A percentile compares a stretch with the other conserved stretches of the same genome.
Conservation (phyloP, 768 basidiomycete genomes). For the Mycena maculata region DNA sequence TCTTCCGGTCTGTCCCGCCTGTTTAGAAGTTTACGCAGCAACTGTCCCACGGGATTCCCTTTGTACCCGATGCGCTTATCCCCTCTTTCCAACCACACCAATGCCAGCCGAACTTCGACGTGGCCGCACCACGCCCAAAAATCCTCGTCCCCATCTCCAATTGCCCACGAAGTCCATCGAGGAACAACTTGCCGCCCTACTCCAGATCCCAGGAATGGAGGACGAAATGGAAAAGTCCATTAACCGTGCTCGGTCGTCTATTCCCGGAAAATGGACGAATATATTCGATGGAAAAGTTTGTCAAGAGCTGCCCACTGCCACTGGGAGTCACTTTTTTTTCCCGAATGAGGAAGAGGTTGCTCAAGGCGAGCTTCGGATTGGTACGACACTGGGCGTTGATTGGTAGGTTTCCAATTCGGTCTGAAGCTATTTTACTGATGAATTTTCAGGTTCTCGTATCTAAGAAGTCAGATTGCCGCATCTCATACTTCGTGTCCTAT, state of each 20-base stretch:
- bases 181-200: conserved; percentile 1
- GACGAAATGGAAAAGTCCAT: background rate
- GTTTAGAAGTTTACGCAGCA: conserved; percentile 36
- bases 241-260: background rate
- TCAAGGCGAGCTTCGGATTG: background rate
- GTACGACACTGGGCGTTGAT: conserved; percentile 41
- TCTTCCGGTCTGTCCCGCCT: conserved; percentile 31
- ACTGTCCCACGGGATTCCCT: conserved; percentile 3
- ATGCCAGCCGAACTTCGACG: background rate
- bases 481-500: conserved; percentile 49
- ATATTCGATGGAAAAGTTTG: conserved; percentile 42
- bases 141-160: conserved; percentile 8
- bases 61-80: background rate
- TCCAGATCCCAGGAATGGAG: background rate
- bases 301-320: conserved; percentile 35
- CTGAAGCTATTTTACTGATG: background rate
- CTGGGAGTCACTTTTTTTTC: conserved; percentile 43
- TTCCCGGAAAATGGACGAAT: background rate
- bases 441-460: conserved; percentile 48
- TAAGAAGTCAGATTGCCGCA: conserved; percentile 47
- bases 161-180: conserved; percentile 14
- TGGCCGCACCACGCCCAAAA: background rate
- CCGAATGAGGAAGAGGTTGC: conserved; percentile 17
- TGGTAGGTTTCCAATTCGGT: conserved; percentile 39
- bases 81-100: background rate